phyloP scores from a whole-genome alignment of 257 asterid genomes.

The Jaltomata sinuosa region DNA sequence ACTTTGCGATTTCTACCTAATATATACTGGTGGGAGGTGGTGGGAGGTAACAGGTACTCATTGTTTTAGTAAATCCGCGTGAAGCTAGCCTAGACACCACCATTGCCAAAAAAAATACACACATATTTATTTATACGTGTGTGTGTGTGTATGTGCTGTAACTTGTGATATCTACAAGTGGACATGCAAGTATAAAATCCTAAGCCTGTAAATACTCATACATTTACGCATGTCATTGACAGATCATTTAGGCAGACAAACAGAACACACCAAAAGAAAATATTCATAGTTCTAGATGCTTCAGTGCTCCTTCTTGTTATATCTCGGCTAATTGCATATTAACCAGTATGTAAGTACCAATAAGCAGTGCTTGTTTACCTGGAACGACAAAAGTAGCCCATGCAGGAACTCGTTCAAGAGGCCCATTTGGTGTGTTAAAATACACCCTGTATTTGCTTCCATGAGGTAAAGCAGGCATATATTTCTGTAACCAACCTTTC shows the following conservation, averaged over 20 bases:
- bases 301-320: neutral
- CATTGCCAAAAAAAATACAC: neutral
- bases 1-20: neutral
- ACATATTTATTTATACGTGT: neutral
- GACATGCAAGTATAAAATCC: neutral
- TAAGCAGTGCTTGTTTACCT: slow-evolving; percentile 39
- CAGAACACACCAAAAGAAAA: neutral
- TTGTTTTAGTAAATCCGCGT: neutral
- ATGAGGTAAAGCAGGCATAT: slow-evolving; percentile 80
- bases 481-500: slow-evolving; percentile 87
- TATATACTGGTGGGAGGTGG: neutral
- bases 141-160: neutral
- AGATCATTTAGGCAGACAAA: neutral
- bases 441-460: slow-evolving; percentile 89
- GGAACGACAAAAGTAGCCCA: slow-evolving; percentile 97
- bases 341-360: slow-evolving; percentile 12
- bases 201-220: neutral
- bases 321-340: neutral
- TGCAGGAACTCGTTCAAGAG: slow-evolving; percentile 96
- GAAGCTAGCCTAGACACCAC: neutral
- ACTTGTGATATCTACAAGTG: neutral
- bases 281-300: neutral
- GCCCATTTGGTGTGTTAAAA: slow-evolving; percentile 85
- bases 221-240: neutral
- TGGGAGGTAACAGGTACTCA: neutral